Conservation (phyloP, 2,329 filamentous ascomycete species). For the Raffaelea albimanens region DNA sequence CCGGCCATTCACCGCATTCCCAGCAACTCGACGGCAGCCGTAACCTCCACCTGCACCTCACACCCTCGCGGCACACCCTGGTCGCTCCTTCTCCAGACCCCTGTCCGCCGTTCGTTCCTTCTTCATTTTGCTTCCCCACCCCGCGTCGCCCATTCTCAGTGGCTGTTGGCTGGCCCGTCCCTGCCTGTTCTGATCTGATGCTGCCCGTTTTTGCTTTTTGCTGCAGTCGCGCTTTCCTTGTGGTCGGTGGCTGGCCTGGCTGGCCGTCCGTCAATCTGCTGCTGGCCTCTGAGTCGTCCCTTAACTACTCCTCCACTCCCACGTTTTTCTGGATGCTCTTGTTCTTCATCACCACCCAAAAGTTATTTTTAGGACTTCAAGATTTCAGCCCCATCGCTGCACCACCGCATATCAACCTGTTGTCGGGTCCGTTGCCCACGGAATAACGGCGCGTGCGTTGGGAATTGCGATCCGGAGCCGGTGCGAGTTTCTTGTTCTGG, state of each 20-base stretch:
- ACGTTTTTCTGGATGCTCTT: constrained; percentile 1
- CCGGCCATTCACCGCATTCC: no score
- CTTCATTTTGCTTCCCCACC: not conserved
- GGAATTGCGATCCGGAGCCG: no score
- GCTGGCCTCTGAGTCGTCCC: not conserved
- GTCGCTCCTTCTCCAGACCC: no score
- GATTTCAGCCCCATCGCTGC: constrained; percentile 12
- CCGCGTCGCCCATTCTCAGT: not conserved
- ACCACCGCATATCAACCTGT: constrained; percentile 2
- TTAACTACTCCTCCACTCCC: constrained; percentile 3
- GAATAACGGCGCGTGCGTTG: not conserved
- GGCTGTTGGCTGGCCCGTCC: not conserved
- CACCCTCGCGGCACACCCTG: no score
- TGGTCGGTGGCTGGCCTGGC: no score
- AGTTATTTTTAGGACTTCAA: constrained; percentile 14
- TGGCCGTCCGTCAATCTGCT: not conserved
- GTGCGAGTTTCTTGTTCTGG: no score
- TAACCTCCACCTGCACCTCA: no score
- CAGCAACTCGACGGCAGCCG: no score
- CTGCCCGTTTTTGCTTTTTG: not conserved
- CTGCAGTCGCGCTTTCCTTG: not conserved
- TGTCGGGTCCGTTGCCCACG: not conserved
- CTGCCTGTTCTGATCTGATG: not conserved
- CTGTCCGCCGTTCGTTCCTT: not conserved
- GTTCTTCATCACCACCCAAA: constrained; percentile 5